Evolutionary conservation across 2,329 filamentous ascomycete species (phyloP).

Genomic region (Amauroascus niger): DNA sequence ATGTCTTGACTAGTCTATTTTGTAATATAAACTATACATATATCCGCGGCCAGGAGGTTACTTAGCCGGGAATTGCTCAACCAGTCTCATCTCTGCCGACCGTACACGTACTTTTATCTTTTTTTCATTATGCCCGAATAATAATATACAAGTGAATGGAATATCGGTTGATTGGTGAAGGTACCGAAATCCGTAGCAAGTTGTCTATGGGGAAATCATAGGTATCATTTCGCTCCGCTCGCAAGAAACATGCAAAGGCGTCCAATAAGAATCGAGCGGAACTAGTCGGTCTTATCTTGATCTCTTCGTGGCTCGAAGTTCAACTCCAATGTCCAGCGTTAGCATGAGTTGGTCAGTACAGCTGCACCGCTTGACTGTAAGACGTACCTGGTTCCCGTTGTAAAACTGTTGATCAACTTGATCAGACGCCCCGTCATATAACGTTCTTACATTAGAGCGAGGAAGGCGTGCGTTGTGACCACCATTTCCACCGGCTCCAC

Average conservation of each 20-base stretch:
- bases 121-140: neutral
- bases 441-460: constrained; percentile 38
- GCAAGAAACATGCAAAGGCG: neutral
- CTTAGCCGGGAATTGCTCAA: neutral
- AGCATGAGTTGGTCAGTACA: constrained; percentile 7
- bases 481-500: constrained; percentile 6
- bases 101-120: too few species aligned
- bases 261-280: neutral
- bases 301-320: constrained; percentile 60
- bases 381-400: constrained; percentile 77
- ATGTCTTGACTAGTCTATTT: neutral
- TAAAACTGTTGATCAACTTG: constrained; percentile 63
- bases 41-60: neutral
- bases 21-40: constrained; percentile 6
- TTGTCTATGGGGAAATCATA: neutral
- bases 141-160: constrained; percentile 3
- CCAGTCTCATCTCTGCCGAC: too few species aligned
- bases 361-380: constrained; percentile 15
- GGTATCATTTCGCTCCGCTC: neutral
- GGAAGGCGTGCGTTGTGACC: constrained; percentile 18
- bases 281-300: constrained; percentile 39
- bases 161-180: neutral
- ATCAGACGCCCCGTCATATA: constrained; percentile 47
- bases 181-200: neutral
- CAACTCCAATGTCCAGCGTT: constrained; percentile 36